A percentile compares a stretch with the other conserved stretches of the same genome.
phyloP scores from a whole-genome alignment of 2,329 filamentous ascomycete species.

The Aureobasidium sp. region DNA sequence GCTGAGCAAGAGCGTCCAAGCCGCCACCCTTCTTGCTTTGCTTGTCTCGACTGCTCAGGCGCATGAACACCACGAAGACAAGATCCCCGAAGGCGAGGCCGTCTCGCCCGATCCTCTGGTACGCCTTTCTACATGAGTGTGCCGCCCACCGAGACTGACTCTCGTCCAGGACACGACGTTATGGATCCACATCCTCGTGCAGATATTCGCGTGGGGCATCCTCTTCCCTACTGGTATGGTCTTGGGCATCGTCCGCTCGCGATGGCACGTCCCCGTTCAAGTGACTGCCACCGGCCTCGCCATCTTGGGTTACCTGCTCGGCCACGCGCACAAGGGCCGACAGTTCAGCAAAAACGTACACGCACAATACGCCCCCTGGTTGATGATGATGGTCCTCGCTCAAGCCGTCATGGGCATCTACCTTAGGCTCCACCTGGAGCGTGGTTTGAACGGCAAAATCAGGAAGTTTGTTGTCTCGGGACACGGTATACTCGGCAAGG shows the following conservation, averaged over 20 bases:
- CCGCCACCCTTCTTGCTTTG: conserved; percentile 9
- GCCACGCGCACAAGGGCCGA: conserved; percentile 81
- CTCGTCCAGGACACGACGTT: conserved; percentile 60
- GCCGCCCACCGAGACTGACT: background rate
- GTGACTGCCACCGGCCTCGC: conserved; percentile 64
- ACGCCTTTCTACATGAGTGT: conserved; percentile 24
- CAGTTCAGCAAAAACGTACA: conserved; percentile 79
- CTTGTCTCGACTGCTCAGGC: conserved; percentile 23
- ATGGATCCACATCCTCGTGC: conserved; percentile 90
- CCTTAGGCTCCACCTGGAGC: conserved; percentile 79
- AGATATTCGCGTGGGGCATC: conserved; percentile 80
- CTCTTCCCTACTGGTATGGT: conserved; percentile 95
- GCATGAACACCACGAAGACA: conserved; percentile 46
- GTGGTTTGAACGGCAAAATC: conserved; percentile 70
- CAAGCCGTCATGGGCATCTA: conserved; percentile 80
- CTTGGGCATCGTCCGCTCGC: conserved; percentile 76
- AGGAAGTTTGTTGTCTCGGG: conserved; percentile 60
- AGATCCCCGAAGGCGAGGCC: conserved; percentile 59
- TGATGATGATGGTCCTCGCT: conserved; percentile 69
- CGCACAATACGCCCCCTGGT: conserved; percentile 64
- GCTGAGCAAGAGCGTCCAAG: background rate
- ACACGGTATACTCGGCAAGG: conserved; percentile 77
- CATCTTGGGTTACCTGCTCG: conserved; percentile 79
- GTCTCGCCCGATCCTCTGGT: conserved; percentile 68
- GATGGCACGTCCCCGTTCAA: conserved; percentile 92